These are phyloP conservation scores for Citrus sp. DNA, from an alignment of 345 rosid species.

Conservation along the genomic window DNA sequence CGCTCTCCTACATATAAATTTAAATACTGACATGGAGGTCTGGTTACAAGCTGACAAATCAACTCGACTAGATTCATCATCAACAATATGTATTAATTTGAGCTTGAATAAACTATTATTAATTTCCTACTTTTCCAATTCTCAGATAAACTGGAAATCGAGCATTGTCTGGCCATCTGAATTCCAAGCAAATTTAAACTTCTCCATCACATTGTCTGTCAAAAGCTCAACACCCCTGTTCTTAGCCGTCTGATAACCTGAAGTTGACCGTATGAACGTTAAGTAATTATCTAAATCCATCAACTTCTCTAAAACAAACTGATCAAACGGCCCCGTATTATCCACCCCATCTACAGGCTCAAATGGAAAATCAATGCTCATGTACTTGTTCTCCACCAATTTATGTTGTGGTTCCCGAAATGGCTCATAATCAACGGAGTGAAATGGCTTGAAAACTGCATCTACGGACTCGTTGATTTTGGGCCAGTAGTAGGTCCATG, in stretches of 20 bases:
- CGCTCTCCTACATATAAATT: no score
- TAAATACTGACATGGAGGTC: no score
- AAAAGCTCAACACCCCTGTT: slow-evolving; percentile 63
- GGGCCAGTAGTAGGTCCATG: slow-evolving; percentile 81
- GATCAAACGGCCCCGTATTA: slow-evolving; percentile 47
- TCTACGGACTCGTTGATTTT: slow-evolving; percentile 49
- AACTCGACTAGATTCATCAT: no score
- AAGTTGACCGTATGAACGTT: slow-evolving; percentile 58
- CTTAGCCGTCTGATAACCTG: slow-evolving; percentile 72
- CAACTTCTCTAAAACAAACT: slow-evolving; percentile 43
- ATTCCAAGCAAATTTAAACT: slow-evolving; percentile 52
- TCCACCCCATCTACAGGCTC: slow-evolving; percentile 52
- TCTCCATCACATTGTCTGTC: slow-evolving; percentile 31
- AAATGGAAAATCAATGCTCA: slow-evolving; percentile 60
- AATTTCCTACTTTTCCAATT: slow-evolving; percentile 59
- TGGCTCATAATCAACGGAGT: slow-evolving; percentile 32
- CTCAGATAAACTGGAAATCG: slow-evolving; percentile 56
- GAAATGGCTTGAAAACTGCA: slow-evolving; percentile 41
- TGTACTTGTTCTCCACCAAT: slow-evolving; percentile 60
- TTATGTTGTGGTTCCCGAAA: slow-evolving; percentile 58
- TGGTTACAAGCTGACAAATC: no score
- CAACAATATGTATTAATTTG: no score
- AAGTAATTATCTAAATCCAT: slow-evolving; percentile 58
- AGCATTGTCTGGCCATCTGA: slow-evolving; percentile 40
- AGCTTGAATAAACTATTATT: background rate